Conservation (phyloP, 2,329 filamentous ascomycete species). For the Aspergillus luchuensis region DNA sequence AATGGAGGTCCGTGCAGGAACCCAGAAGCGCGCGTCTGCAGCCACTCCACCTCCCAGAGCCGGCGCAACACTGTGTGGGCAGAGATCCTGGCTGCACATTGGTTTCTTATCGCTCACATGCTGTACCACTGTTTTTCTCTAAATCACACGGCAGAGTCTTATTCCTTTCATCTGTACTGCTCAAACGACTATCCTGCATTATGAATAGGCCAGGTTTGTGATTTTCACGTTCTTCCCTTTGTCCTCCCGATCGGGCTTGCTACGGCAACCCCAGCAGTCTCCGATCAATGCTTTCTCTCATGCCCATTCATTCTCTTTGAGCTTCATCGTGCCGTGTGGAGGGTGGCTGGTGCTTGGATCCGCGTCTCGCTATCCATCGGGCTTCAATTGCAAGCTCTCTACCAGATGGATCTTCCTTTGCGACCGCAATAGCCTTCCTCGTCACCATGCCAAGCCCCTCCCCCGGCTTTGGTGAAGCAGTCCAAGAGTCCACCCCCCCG, state of each 20-base stretch:
- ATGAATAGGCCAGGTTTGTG: conserved; percentile 56
- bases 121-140: conserved; percentile 4
- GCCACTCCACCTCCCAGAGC: conserved; percentile 34
- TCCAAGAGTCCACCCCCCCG: conserved; percentile 3
- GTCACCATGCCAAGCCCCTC: conserved; percentile 9
- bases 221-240: conserved; percentile 30
- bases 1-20: conserved; percentile 20
- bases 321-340: not conserved
- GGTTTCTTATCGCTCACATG: conserved; percentile 8
- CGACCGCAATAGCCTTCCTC: conserved; percentile 24
- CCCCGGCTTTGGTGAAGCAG: conserved; percentile 4
- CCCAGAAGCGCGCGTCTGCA: conserved; percentile 26
- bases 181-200: conserved; percentile 22
- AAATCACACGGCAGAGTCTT: conserved; percentile 5
- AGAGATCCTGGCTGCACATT: conserved; percentile 24
- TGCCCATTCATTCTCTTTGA: conserved; percentile 8
- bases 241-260: conserved; percentile 19
- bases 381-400: conserved; percentile 26
- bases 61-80: conserved; percentile 25
- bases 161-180: conserved; percentile 17
- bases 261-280: conserved; percentile 14
- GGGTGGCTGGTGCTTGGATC: conserved; percentile 8
- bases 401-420: conserved; percentile 23
- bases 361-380: not conserved
- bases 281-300: conserved; percentile 3